Evolutionary conservation across 257 asterid species (phyloP).

Genomic region (Plectranthus barbatus): DNA sequence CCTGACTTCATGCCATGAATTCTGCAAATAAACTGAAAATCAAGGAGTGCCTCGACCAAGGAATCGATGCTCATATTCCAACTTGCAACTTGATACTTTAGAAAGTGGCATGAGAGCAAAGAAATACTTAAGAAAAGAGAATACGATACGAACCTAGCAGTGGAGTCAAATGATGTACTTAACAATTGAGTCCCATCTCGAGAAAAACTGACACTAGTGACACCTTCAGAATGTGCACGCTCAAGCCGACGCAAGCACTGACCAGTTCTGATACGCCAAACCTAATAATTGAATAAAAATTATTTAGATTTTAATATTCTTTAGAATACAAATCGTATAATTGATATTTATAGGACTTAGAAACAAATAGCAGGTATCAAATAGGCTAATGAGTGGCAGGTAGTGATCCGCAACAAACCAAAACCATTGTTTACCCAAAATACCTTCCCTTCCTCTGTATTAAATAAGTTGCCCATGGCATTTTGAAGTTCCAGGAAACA

Average conservation of each 20-base stretch:
- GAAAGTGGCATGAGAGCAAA: background rate
- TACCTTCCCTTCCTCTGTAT: background rate
- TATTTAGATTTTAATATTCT: background rate
- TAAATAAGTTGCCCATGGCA: background rate
- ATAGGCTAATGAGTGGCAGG: background rate
- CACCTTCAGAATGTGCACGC: slow-evolving; percentile 94
- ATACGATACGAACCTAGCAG: slow-evolving; percentile 61
- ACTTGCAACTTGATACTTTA: background rate
- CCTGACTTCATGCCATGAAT: slow-evolving; percentile 93
- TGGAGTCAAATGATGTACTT: slow-evolving; percentile 91
- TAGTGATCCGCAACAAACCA: background rate
- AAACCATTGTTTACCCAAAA: background rate
- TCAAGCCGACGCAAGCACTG: slow-evolving; percentile 97
- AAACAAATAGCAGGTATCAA: background rate
- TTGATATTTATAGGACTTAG: background rate
- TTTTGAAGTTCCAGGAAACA: background rate
- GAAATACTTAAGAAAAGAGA: background rate
- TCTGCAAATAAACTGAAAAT: slow-evolving; percentile 29
- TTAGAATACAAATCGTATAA: background rate
- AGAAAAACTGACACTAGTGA: slow-evolving; percentile 85
- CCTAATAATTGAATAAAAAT: slow-evolving; percentile 32
- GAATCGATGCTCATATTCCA: background rate
- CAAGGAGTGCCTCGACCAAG: background rate
- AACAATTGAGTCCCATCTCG: slow-evolving; percentile 90
- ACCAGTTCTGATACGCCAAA: slow-evolving; percentile 96